Conservation (phyloP, 2,329 filamentous ascomycete genomes). For the Arthrobotrys megalospora region DNA sequence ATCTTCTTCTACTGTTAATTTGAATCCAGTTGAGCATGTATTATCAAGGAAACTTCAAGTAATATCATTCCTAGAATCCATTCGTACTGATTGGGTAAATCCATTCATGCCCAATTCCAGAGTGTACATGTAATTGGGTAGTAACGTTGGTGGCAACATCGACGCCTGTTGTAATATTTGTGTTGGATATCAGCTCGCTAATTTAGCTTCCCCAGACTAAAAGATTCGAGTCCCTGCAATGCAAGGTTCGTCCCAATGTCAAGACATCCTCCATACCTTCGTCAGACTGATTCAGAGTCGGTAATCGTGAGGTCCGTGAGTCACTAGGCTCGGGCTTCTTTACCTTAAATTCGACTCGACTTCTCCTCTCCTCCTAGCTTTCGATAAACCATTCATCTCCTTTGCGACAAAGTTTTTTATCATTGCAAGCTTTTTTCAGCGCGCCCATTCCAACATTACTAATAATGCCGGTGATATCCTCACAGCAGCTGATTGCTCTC, state of each 20-base stretch:
- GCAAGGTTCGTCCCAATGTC: slow-evolving; percentile 14
- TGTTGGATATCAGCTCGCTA: background rate
- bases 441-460: slow-evolving; percentile 1
- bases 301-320: slow-evolving; percentile 14
- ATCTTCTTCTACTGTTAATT: too few relatives aligned
- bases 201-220: background rate
- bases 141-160: too few relatives aligned
- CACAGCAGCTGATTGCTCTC: slow-evolving; percentile 90
- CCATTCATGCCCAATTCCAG: too few relatives aligned
- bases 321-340: slow-evolving; percentile 10
- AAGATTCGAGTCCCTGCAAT: slow-evolving; percentile 12
- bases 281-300: slow-evolving; percentile 29
- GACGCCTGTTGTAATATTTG: slow-evolving; percentile 15
- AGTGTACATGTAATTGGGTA: too few relatives aligned
- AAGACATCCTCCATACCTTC: slow-evolving; percentile 21
- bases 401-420: slow-evolving; percentile 6
- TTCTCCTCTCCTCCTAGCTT: background rate
- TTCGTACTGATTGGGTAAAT: too few relatives aligned
- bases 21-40: too few relatives aligned
- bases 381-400: background rate
- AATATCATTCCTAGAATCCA: too few relatives aligned
- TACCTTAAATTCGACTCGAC: slow-evolving; percentile 3
- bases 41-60: too few relatives aligned
- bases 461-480: slow-evolving; percentile 88
- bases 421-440: slow-evolving; percentile 1